Evolutionary conservation across 208 protist genomes (phyloP).

Genomic region (Phytomonas serpens): DNA sequence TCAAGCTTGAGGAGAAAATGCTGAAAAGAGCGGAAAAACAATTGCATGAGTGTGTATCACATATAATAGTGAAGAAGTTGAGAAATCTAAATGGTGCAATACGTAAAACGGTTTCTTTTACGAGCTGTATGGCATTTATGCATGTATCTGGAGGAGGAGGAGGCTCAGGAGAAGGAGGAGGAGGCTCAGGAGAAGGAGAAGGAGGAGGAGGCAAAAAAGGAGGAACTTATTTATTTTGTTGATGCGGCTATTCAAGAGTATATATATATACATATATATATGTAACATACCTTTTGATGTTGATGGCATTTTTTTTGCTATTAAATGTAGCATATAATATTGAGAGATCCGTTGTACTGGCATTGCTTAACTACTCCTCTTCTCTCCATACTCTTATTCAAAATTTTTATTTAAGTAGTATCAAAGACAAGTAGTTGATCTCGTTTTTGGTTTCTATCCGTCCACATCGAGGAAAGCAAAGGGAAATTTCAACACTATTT

Average conservation of each 20-base stretch:
- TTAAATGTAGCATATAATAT: background rate
- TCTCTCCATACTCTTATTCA: background rate
- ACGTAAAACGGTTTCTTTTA: background rate
- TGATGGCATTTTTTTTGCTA: background rate
- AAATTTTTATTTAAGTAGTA: background rate
- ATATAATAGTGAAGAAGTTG: background rate
- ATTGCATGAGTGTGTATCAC: background rate
- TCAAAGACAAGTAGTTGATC: background rate
- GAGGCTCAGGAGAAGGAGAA: background rate
- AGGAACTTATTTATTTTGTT: conserved; percentile 2
- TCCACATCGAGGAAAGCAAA: conserved; percentile 15
- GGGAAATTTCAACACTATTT: conserved; percentile 8
- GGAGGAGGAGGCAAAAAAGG: background rate
- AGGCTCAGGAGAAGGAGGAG: background rate
- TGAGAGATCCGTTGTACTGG: background rate
- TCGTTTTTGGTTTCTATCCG: background rate
- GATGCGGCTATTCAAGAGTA: background rate
- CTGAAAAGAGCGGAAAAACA: background rate
- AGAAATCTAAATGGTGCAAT: background rate
- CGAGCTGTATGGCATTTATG: background rate
- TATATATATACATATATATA: conserved; percentile 14
- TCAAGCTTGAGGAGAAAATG: background rate
- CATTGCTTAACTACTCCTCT: background rate
- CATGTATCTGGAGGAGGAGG: background rate
- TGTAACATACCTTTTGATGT: background rate